These are phyloP conservation scores for Leishmania guyanensis DNA, from an alignment of 208 protist species.

Conservation along the genomic window DNA sequence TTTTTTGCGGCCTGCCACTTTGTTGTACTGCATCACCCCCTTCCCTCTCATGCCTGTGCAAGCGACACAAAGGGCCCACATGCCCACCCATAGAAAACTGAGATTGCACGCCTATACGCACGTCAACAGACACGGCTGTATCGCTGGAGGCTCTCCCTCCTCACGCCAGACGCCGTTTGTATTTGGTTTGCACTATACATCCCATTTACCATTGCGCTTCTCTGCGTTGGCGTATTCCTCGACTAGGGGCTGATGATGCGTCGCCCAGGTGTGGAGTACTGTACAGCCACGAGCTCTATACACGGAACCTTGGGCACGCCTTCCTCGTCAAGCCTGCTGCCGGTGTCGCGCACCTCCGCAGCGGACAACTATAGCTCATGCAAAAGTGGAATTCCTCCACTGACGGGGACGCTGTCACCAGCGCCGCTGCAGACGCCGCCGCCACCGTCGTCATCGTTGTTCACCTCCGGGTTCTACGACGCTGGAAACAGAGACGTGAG, in stretches of 20 bases:
- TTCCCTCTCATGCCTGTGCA: background rate
- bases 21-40: background rate
- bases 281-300: constrained; percentile 5
- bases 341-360: constrained; percentile 10
- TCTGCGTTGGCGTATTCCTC: background rate
- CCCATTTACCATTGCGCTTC: background rate
- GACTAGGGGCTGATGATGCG: background rate
- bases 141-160: background rate
- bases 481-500: background rate
- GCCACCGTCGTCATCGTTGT: background rate
- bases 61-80: background rate
- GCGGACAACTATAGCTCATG: background rate
- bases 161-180: background rate
- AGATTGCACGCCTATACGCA: background rate
- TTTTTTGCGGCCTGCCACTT: background rate
- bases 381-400: background rate
- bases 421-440: background rate
- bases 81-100: background rate
- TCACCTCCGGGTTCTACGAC: background rate
- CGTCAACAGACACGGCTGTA: background rate
- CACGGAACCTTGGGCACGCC: background rate
- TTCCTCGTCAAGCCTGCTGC: constrained; percentile 1
- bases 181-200: background rate
- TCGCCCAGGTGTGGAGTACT: constrained; percentile 29
- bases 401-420: background rate